Base-by-base conservation (phyloP, 2,329 filamentous ascomycete genomes). In the Chaetomium sp. region DNA sequence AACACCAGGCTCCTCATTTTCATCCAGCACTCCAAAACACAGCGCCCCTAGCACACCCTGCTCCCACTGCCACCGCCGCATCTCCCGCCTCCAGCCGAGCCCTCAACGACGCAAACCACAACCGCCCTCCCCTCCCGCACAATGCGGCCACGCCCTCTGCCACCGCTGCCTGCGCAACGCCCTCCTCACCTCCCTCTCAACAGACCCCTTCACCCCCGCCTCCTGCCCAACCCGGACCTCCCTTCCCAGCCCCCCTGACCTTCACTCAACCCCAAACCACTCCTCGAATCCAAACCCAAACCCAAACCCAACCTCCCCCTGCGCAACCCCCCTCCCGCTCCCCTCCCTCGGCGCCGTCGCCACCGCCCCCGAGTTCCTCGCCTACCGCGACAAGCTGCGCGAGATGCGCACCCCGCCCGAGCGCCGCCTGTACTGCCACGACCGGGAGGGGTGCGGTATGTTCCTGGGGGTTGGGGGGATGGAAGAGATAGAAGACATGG, bases 301-400 rank as follows among this genome's bases (percentile, higher is more conserved):
- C 13, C 4, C 27, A 19, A 27, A 8, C 51, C 9, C 27, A 31
- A 33, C 13, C 19, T 23, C 27, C 2, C n/a, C 3, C 2, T 56
- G 33, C 50, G 19, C 5, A 12, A 12, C 60, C 13, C 8, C 35
- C 7, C 33, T 65, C 27, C 63, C 63, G 2, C 63, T 62, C 31
- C 58, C 63, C 2, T 21, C 29, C n/a, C 58, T 65, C 47, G 63
- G 63, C 45, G 8, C 23, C 10, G 54, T 29, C 25, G 58, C 63
- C 21, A 62, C 58, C 10, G 25, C 58, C 0, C 33, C 63, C 47
- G 59, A 65, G 59, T 65, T 65, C 59, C 63, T 65, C 63, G 63
- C 63, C 25, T 65, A 65, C 59, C 54, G 54, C 19, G 2, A 21
- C 58, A 62, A 62, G 58, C 63, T 65, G 55, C 63, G 63, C 58